Base-by-base conservation (phyloP, 2,329 filamentous ascomycete species). In the Arachnomyces sp. region DNA sequence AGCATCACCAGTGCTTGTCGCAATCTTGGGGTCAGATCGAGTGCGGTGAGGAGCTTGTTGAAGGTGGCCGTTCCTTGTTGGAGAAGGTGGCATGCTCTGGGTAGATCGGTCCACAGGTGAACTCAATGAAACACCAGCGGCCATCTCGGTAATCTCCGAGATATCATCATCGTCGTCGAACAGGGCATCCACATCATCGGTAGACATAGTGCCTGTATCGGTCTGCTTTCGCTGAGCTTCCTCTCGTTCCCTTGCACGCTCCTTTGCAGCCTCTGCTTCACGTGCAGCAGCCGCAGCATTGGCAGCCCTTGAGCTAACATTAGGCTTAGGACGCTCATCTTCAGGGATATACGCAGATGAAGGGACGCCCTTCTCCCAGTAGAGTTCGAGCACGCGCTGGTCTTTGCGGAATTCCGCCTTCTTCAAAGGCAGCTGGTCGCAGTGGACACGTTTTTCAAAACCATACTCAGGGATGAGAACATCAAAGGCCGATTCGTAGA, bases 401-500 rank as follows among this genome's bases (percentile, higher is more conserved):
- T 94, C 88, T 74, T 96, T 96, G 65, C 93, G 81, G 67, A 92
- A 98, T 61, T 98, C 92, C n/a, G 92, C 92, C 74, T 98, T 98
- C 77, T 96, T 79, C 52, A 98, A 71, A 20, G 92, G 92, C 59
- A 98, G 74, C 71, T 98, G 92, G 59, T 98, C 92, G 60, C 92
- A 98, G 67, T 98, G 92, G 38, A 98, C 92, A 49, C 92, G 86
- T 79, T 98, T 98, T 73, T 98, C 92, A 52, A 98, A 96, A 50
- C 92, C 92, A 72, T 88, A 98, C 60, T 98, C 89, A 4, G 92
- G 92, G 60, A 98, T 96, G 48, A 98, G 76, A 32, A 98, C 87
- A 62, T 98, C 92, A 60, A 98, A 98, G 14, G 92, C 92, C 18
- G 92, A 96, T 66, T 98, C 92, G 64, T 98, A 98, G 25, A 98